Base-by-base conservation (phyloP, 495 filamentous ascomycete species). In the Penicillium canariense region DNA sequence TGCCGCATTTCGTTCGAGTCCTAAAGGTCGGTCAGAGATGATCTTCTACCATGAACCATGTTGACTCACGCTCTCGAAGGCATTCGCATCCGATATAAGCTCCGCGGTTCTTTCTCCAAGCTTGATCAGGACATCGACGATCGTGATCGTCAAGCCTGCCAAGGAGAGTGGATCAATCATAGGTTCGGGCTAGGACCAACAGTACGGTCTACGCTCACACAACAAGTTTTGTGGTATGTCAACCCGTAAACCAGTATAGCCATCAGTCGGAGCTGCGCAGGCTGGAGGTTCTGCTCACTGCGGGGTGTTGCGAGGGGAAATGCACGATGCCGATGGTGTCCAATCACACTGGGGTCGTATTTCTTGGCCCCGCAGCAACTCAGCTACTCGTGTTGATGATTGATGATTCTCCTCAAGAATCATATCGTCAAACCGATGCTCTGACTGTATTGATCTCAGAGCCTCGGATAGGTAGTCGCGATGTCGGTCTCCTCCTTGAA, bases 91-190 rank as follows among this genome's bases (percentile, higher is more conserved):
- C 4, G 8, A 15, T 12, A 48, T 48, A 11, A 48, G 46, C 28
- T 35, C 28, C 10, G 18, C 17, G 10, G 28, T 48, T n/a, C 46
- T 22, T 25, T 48, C 30, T 35, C 46, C 46, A 4, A 48, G 18
- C n/a, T 48, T 48, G 46, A 48, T 48, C 4, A 48, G 31, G 14
- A 18, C 46, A 34, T 48, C 46, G 12, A 48, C 18, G 31, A 48
- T 11, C 7, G 46, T 4, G 46, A 48, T 36, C n/a, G 46, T 30
- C 31, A 48, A 18, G 17, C 46, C 31, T 18, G 31, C 46, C 20
- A 48, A 30, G 46, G 46, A 48, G 9, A 48, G 17, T 30, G 46
- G 46, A 35, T 48, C 46, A 26, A 36, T n/a, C 46, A 48, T 48
- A n/a, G 46, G 12, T 22, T 9, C 4, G 17, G 17, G 28, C 18